Base-by-base conservation (phyloP, 768 basidiomycete species). In the Leccinum subtestaceum region DNA sequence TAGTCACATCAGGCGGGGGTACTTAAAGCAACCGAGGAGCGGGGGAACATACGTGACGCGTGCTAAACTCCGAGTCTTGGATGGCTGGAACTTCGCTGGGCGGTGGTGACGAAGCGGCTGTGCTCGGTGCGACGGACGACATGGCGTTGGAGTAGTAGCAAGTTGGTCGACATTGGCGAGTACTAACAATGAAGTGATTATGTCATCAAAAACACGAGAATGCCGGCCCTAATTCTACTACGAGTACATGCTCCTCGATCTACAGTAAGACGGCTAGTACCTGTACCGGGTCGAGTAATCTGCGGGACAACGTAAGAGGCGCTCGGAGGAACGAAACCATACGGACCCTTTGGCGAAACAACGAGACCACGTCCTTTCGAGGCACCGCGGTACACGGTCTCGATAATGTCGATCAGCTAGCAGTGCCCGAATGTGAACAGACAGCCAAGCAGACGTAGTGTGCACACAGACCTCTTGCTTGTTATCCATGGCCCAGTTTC, bases 401-500 rank as follows among this genome's bases (percentile, higher is more conserved):
- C 96, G 65, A 98, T 87, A 65, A 98, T 95, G 72, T 98, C 96
- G 67, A 98, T 95, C 71, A 98, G 77, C 94, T 98, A 60, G 34
- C 1, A 11, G 13, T 31, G 54, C 9, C 21, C 4, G 12, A 23
- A 9, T 13, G 32, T 53, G n/a, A 49, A 34, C 1, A 56, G 1
- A 45, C 5, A 31, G 7, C 53, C 34, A 59, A 55, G 53, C 0
- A 5, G 27, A 19, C 4, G 11, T n/a, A 13, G 38, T 4, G 38
- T 4, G 43, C 34, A 36, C 2, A 13, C 82, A 34, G 45, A 93
- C 93, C 81, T 98, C 97, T 77, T 98, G 96, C 71, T 98, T 97
- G 74, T 95, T 95, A 70, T 95, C 91, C 84, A 99, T 97, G 17
- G 96, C 87, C 97, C 97, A 98, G 73, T 98, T 98, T 74, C 97